Percentiles rank a stretch among this genome's conserved stretches.
phyloP scores from a whole-genome alignment of 2,329 filamentous ascomycete species.

The Colletotrichum lupini region DNA sequence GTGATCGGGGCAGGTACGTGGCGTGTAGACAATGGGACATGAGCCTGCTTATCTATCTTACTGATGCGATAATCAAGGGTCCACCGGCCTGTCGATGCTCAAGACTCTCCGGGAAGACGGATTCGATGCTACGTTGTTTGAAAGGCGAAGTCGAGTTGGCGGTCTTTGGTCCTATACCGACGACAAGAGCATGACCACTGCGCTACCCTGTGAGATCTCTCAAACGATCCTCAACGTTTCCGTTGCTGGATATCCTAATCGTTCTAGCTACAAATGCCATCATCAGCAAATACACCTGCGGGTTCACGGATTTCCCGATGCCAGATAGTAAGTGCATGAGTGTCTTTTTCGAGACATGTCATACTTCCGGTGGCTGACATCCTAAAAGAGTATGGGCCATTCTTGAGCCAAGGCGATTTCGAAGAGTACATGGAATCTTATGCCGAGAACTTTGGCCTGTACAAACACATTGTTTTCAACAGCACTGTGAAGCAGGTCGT shows the following conservation, averaged over 20 bases:
- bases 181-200: conserved; percentile 47
- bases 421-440: conserved; percentile 54
- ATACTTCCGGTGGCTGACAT: neutral
- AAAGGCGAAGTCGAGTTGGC: conserved; percentile 52
- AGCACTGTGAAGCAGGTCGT: conserved; percentile 44
- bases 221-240: neutral
- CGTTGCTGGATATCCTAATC: neutral
- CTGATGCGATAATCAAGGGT: conserved; percentile 35
- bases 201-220: conserved; percentile 42
- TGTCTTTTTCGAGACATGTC: neutral
- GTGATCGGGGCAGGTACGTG: conserved; percentile 40
- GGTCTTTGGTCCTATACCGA: conserved; percentile 56
- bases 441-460: conserved; percentile 50
- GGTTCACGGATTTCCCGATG: conserved; percentile 55
- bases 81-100: conserved; percentile 45
- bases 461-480: conserved; percentile 47
- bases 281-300: conserved; percentile 52
- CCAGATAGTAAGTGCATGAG: conserved; percentile 47
- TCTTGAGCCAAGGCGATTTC: conserved; percentile 41
- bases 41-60: neutral
- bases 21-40: neutral
- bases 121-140: conserved; percentile 52
- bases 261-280: conserved; percentile 44
- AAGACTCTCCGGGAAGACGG: conserved; percentile 57
- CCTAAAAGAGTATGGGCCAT: conserved; percentile 41